Conservation (phyloP, 2,329 filamentous ascomycete species). For the Leptodontidium sp. region DNA sequence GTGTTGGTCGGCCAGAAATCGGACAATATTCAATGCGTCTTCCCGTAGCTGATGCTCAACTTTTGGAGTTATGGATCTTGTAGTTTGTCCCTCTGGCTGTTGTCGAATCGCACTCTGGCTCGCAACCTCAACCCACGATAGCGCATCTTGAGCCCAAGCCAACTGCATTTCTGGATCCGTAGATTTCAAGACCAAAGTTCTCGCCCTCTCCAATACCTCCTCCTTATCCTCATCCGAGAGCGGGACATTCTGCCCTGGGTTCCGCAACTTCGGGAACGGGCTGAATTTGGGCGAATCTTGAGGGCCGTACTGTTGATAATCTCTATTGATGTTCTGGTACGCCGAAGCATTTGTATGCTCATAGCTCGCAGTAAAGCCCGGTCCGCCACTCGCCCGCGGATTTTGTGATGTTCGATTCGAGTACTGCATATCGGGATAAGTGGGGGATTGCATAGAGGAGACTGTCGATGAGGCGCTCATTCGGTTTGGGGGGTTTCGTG, state of each 20-base stretch:
- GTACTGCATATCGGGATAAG: constrained; percentile 32
- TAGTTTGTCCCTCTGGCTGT: constrained; percentile 50
- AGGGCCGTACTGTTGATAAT: constrained; percentile 25
- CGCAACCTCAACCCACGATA: constrained; percentile 87
- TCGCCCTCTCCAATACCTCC: constrained; percentile 83
- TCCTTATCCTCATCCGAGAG: constrained; percentile 95
- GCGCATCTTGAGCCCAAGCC: constrained; percentile 92
- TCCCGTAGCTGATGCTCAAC: constrained; percentile 87
- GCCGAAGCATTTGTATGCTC: constrained; percentile 46
- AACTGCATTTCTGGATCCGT: constrained; percentile 97
- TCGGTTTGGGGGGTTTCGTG: constrained; percentile 55
- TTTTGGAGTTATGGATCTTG: constrained; percentile 80
- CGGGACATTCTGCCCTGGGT: constrained; percentile 85
- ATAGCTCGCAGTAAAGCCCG: constrained; percentile 45
- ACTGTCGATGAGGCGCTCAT: constrained; percentile 39
- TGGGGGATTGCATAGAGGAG: constrained; percentile 36
- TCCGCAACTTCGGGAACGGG: constrained; percentile 85
- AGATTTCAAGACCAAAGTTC: constrained; percentile 84
- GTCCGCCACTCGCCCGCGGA: constrained; percentile 28
- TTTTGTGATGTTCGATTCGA: constrained; percentile 26
- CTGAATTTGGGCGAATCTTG: constrained; percentile 77
- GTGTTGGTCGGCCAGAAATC: constrained; percentile 87
- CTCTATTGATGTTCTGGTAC: constrained; percentile 45
- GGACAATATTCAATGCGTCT: constrained; percentile 91
- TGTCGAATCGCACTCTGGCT: constrained; percentile 71